phyloP scores from a whole-genome alignment of 352 stramenopile species.

The Phytopythium montanum region DNA sequence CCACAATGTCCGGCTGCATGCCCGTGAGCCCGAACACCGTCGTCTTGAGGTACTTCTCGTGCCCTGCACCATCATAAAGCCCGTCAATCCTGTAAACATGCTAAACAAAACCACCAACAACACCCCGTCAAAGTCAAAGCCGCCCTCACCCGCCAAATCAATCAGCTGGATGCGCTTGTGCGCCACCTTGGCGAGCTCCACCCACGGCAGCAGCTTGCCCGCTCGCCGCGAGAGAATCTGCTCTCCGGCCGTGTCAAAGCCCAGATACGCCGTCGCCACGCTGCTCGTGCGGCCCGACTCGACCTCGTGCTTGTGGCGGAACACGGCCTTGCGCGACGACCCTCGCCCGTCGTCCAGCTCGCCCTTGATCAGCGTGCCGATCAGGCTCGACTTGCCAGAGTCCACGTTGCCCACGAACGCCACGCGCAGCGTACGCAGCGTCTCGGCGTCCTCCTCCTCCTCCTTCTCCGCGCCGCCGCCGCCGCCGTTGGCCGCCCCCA shows the following conservation, averaged over 20 bases:
- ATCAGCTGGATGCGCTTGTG: conserved; percentile 88
- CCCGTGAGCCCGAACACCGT: conserved; percentile 98
- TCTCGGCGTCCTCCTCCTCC: conserved; percentile 21
- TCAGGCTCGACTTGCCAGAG: conserved; percentile 92
- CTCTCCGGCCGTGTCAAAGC: conserved; percentile 68
- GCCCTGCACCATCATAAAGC: conserved; percentile 30
- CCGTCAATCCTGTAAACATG: not conserved
- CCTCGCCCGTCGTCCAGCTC: conserved; percentile 96
- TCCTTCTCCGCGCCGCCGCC: not conserved
- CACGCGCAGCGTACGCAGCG: conserved; percentile 72
- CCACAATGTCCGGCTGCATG: conserved; percentile 94
- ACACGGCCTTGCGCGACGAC: conserved; percentile 75
- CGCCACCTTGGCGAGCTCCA: conserved; percentile 69
- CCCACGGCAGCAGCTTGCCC: conserved; percentile 76
- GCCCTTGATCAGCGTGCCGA: conserved; percentile 93
- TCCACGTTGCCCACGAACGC: conserved; percentile 92
- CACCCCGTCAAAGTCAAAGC: not conserved
- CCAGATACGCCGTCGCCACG: conserved; percentile 80
- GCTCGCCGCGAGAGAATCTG: conserved; percentile 77
- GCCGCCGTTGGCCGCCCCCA: not conserved
- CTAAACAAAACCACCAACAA: not conserved
- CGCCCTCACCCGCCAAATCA: conserved; percentile 43
- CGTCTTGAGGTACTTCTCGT: conserved; percentile 99
- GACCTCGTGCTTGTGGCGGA: conserved; percentile 85
- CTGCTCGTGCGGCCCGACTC: conserved; percentile 82